Evolutionary conservation across 768 basidiomycete species (phyloP), one percentile per base, ranked within the genome.

Genomic region (Leccinum fibrillosum): DNA sequence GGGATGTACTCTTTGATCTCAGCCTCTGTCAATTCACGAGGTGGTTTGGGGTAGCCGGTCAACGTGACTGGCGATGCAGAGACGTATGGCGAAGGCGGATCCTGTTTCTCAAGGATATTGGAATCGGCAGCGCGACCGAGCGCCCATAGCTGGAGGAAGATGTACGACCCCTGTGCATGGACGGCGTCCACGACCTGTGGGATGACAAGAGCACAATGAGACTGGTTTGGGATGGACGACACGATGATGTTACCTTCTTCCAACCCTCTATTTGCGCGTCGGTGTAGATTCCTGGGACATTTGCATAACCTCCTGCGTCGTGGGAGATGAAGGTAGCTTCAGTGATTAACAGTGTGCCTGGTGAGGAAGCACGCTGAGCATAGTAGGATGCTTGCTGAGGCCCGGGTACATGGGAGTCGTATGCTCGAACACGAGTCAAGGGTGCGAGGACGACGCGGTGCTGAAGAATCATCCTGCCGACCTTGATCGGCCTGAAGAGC

Each of bases 361-460:
- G 77, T 1, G 69, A 64, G 45, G 72, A 71, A 4, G 69, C 75
- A 3, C 84, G 78, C 64, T 84, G 83, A 2, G 68, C 57, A 65
- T 83, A 83, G 64, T 82, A 83, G 25, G 75, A 69, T 28, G 70
- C 67, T 12, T 73, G 71, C 5, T 78, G 52, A 12, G 71, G 73
- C 4, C 74, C 70, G 9, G 69, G 77, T 4, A 77, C 73, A 54
- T 77, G 75, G 5, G 59, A 52, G 8, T 62, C 61, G 47, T 72
- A 66, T 2, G 77, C 79, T 42, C 80, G 73, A 69, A 58, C 8
- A 4, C 84, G 78, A 0, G 84, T 85, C 19, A 82, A 62, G 4
- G 84, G 85, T 0, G 83, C 78, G 47, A 83, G 75, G 1, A 80
- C 80, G 53, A 86, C 70, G 2, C 84, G 76, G 64, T 86, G 84